Evolutionary conservation across 139 green algal species (phyloP).

Genomic region (Tetradesmus obliquus): DNA sequence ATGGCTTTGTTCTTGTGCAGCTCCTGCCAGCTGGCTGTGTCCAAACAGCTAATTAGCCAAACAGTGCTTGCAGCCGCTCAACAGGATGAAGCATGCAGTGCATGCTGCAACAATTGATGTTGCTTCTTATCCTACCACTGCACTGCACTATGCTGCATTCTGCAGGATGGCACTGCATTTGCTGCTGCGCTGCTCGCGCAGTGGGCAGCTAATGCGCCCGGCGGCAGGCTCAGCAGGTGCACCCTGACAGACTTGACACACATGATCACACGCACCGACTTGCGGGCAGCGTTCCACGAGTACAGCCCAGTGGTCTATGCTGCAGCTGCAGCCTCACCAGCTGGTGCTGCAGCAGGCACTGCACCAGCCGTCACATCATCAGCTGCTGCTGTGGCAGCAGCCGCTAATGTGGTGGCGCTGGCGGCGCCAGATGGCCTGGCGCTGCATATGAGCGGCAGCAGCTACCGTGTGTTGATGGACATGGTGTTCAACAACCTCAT

Average conservation of each 20-base stretch:
- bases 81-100: neutral
- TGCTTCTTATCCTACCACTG: neutral
- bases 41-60: neutral
- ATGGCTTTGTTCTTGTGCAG: neutral
- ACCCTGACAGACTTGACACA: neutral
- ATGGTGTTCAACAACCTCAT: constrained; percentile 23
- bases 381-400: neutral
- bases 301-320: neutral
- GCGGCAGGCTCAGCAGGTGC: neutral
- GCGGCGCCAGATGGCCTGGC: constrained; percentile 20
- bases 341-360: neutral
- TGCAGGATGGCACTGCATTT: constrained; percentile 11
- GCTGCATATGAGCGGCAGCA: constrained; percentile 23
- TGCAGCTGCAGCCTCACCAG: neutral
- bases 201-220: neutral
- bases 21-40: neutral
- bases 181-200: neutral
- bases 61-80: neutral
- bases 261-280: neutral
- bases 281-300: constrained; percentile 5
- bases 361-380: neutral
- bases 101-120: neutral
- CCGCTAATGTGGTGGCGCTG: constrained; percentile 1
- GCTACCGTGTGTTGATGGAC: constrained; percentile 27
- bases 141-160: neutral